Percentiles rank a stretch among this genome's conserved stretches.
These are phyloP conservation scores for Penicillium brevicompactum DNA, from an alignment of 2,329 filamentous ascomycete genomes.

Conservation along the genomic window DNA sequence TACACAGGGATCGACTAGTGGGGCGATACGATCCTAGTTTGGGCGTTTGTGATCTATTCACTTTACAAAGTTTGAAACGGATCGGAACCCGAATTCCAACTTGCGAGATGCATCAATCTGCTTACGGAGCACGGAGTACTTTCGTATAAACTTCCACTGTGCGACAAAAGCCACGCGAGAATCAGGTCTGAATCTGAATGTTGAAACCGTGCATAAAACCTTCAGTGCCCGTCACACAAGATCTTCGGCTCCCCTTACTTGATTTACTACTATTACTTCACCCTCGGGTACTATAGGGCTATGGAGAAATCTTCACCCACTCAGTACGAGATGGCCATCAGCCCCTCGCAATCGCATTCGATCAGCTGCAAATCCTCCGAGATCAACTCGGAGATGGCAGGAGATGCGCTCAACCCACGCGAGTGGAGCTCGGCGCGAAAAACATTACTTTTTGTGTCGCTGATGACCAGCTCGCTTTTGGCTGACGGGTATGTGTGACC, in stretches of 20 bases:
- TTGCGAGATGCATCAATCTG: neutral
- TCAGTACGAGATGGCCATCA: constrained; percentile 12
- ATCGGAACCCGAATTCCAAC: neutral
- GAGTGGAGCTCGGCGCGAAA: constrained; percentile 35
- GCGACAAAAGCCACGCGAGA: constrained; percentile 19
- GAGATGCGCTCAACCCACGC: constrained; percentile 27
- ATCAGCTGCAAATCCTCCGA: constrained; percentile 7
- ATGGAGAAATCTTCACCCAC: constrained; percentile 17
- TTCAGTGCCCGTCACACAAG: constrained; percentile 2
- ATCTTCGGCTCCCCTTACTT: constrained; percentile 4
- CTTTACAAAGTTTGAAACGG: neutral
- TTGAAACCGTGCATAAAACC: constrained; percentile 19
- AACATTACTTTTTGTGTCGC: constrained; percentile 33
- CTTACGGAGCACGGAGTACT: neutral
- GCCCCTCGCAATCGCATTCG: constrained; percentile 10
- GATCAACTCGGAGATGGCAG: neutral
- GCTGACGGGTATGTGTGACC: constrained; percentile 35
- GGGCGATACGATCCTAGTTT: neutral
- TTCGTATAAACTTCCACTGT: neutral
- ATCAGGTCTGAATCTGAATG: constrained; percentile 8
- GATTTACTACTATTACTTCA: neutral
- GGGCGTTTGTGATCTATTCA: constrained; percentile 2
- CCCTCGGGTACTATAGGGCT: neutral
- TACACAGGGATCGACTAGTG: neutral
- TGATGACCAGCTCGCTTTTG: constrained; percentile 39